Conservation (phyloP, 352 stramenopile genomes). For the Globisporangium nunn region DNA sequence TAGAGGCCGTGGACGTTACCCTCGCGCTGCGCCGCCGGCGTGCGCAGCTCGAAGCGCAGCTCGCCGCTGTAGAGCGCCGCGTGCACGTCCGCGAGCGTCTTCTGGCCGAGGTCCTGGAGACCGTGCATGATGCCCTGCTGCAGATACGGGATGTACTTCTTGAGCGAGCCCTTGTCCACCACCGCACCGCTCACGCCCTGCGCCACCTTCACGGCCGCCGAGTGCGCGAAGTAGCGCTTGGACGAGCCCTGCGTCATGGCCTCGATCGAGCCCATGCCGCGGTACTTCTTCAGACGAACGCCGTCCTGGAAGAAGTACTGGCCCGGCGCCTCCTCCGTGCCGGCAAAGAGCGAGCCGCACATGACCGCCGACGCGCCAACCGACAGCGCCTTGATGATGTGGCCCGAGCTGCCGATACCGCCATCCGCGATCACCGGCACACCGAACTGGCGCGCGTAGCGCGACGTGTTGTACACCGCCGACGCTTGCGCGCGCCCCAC, state of each 20-base stretch:
- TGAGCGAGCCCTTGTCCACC: slow-evolving; percentile 98
- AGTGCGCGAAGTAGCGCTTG: slow-evolving; percentile 89
- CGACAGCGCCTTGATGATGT: slow-evolving; percentile 98
- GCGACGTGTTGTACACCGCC: slow-evolving; percentile 97
- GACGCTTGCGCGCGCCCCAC: slow-evolving; percentile 98
- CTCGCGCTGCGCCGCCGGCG: slow-evolving; percentile 97
- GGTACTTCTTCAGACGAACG: slow-evolving; percentile 99
- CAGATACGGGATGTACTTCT: slow-evolving; percentile 99
- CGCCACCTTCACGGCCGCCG: slow-evolving; percentile 95
- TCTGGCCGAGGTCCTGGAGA: slow-evolving; percentile 96
- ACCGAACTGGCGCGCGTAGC: slow-evolving; percentile 93
- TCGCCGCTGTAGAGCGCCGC: slow-evolving; percentile 67
- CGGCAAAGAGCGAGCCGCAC: slow-evolving; percentile 99
- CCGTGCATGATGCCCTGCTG: slow-evolving; percentile 97
- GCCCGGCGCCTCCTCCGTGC: slow-evolving; percentile 98
- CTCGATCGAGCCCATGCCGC: slow-evolving; percentile 99
- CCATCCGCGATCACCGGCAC: slow-evolving; percentile 99
- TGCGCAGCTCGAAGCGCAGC: slow-evolving; percentile 97
- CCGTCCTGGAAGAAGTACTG: slow-evolving; percentile 99
- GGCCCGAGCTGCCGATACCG: slow-evolving; percentile 96
- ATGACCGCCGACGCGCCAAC: slow-evolving; percentile 98
- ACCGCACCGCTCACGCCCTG: slow-evolving; percentile 98
- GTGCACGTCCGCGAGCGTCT: slow-evolving; percentile 88
- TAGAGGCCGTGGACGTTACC: slow-evolving; percentile 98
- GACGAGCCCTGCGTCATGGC: slow-evolving; percentile 97